Base-by-base conservation (phyloP, 2,329 filamentous ascomycete species). In the Ilyonectria destructans region DNA sequence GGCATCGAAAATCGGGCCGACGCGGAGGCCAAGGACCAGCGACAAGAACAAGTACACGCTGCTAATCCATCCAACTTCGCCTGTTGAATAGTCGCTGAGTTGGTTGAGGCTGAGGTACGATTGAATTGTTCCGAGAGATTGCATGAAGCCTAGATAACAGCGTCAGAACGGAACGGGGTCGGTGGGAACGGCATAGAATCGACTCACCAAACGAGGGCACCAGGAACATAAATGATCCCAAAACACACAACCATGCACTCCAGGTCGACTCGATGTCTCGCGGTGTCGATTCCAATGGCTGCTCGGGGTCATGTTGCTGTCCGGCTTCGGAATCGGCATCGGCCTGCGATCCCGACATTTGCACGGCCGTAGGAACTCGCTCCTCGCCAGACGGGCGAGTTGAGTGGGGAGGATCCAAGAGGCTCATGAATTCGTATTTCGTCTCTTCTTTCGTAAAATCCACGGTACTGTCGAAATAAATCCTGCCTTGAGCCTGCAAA, bases 21-120 rank as follows among this genome's bases (percentile, higher is more conserved):
- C 80, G 71, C 85, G 84, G 5, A 87, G 82, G 5, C 83, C 84
- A 2, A 85, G 77, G 15, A 84, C 79, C 0, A 86, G 74, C 0
- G 81, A 79, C 1, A 87, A 70, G 52, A 85, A 86, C 6, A 83
- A 80, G 37, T 85, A 82, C 4, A 86, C 69, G 1, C 84, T 83
- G 1, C 82, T 81, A 59, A 87, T 86, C 85, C 85, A 87, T 21
- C 85, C 85, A 0, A 87, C 80, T 46, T 87, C 81, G 4, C 82
- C 76, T 4, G 82, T 76, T 4, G 79, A 80, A 67, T 85, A 85
- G 8, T 72, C 67, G 0, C 78, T 74, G 1, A 87, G 78, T 70
- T 87, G 85, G 62, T 87, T 78, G 3, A 75, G 77, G 37, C 80
- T 80, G 29, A 86, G 80, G 56, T 86, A 85, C 49, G 85, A 79